These are phyloP conservation scores for Botryotinia globosa DNA, from an alignment of 2,329 filamentous ascomycete species.

Conservation along the genomic window DNA sequence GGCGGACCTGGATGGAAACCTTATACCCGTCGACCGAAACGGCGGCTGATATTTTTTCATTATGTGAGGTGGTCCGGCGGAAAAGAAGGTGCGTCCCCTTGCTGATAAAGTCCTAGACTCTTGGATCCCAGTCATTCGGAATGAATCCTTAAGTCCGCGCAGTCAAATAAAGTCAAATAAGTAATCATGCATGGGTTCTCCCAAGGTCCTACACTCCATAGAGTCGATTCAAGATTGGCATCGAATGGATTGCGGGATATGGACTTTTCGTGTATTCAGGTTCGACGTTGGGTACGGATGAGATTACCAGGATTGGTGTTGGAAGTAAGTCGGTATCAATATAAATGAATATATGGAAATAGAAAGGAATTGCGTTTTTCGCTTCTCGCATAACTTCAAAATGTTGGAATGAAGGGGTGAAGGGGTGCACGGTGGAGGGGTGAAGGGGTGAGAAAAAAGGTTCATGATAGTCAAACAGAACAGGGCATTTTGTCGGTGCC, in stretches of 20 bases:
- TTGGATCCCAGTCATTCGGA: neutral
- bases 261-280: neutral
- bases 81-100: neutral
- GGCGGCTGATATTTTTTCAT: constrained; percentile 7
- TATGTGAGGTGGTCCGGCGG: constrained; percentile 9
- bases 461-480: neutral
- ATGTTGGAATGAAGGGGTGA: constrained; percentile 3
- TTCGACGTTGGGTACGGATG: neutral
- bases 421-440: neutral
- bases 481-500: neutral
- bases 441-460: neutral
- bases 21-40: constrained; percentile 5
- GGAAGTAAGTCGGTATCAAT: neutral
- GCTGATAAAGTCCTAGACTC: neutral
- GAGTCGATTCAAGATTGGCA: neutral
- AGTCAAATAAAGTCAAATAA: neutral
- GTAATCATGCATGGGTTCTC: constrained; percentile 5
- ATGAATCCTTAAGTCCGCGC: neutral
- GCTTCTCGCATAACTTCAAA: neutral
- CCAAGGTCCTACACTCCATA: neutral
- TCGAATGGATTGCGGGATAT: neutral
- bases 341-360: neutral
- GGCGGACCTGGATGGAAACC: neutral
- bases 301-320: neutral
- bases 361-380: neutral